phyloP scores from a whole-genome alignment of 108 stramenopile genomes.

The Fragilaria crotonensis region DNA sequence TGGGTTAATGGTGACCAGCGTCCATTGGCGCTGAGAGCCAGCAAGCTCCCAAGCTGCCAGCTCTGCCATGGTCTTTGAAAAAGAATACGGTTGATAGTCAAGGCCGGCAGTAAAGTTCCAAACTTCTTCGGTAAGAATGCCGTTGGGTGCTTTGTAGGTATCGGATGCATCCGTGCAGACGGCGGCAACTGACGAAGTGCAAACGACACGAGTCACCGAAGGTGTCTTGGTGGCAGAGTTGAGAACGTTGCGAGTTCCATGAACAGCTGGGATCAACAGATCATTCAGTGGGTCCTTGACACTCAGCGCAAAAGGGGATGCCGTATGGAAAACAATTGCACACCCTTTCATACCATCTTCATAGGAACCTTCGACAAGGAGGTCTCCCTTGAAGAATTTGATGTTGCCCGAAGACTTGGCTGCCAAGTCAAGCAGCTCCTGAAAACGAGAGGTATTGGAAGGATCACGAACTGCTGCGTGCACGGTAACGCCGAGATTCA shows the following conservation, averaged over 20 bases:
- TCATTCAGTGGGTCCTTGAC: constrained; percentile 7
- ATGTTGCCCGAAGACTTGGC: constrained; percentile 10
- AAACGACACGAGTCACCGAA: constrained; percentile 19
- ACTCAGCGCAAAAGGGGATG: constrained; percentile 3
- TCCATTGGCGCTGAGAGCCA: constrained; percentile 8
- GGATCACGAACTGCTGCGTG: constrained; percentile 16
- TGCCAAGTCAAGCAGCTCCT: constrained; percentile 11
- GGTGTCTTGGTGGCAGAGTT: constrained; percentile 7
- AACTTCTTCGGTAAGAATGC: neutral
- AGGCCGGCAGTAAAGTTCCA: constrained; percentile 10
- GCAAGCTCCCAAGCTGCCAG: constrained; percentile 17
- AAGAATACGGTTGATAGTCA: constrained; percentile 7
- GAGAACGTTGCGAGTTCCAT: constrained; percentile 13
- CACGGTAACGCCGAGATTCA: constrained; percentile 13
- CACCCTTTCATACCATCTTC: constrained; percentile 16
- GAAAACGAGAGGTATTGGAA: constrained; percentile 6
- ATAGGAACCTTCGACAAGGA: constrained; percentile 6
- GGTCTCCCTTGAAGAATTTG: constrained; percentile 13
- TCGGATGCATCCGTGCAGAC: constrained; percentile 8
- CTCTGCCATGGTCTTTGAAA: constrained; percentile 18
- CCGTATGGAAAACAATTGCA: constrained; percentile 16
- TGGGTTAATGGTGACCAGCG: constrained; percentile 15
- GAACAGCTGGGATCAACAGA: too few species aligned
- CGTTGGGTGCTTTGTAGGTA: neutral
- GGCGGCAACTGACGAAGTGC: constrained; percentile 7